Evolutionary conservation across 371 early-diverging fungal species (phyloP), one percentile per base, ranked within the genome.

Genomic region (Actinomortierella ambigua): DNA sequence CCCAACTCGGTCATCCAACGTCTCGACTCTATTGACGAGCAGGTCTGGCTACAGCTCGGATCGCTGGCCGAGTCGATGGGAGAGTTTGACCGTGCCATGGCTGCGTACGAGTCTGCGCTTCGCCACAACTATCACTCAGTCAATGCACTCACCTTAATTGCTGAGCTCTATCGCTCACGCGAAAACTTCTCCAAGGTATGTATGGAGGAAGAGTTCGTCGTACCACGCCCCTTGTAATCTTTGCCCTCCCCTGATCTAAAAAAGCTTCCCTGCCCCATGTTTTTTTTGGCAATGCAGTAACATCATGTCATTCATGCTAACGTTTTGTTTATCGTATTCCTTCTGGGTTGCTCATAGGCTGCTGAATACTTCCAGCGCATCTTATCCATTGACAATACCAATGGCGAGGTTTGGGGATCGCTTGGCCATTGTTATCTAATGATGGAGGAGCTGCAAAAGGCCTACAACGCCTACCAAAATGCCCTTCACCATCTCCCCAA

Each of bases 381-480:
- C 28, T 76, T 97, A 24, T 79, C 82, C 56, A 89, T 96, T 40
- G 91, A 96, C 62, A 82, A 82, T 39, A 78, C 76, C 44, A 94
- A 94, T 69, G 97, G 97, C 20, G 95, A 96, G 56, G 88, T 91
- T 26, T 96, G 96, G 96, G 95, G 93, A 14, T 91, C 93, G 7
- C 81, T 96, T 27, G 96, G 95, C 20, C 95, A 96, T 77, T 95
- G 95, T 77, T 94, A 94, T 76, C 80, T 97, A 53, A 93, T 94
- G 95, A 85, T 90, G 84, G 96, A 95, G 68, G 92, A 97, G 55
- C 82, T 97, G 44, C 94, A 93, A 59, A 90, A 94, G 69, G 96
- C 98, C 1, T 96, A 94, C 69, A 84, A 85, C 44, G 94, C 96
- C 13, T 98, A 97, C 58, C 97, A 97, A 80, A 93, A 95, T 71